A percentile compares a stretch with the other conserved stretches of the same genome.
Evolutionary conservation across 2,329 filamentous ascomycete genomes (phyloP).

Genomic region (Colletotrichum sp.): DNA sequence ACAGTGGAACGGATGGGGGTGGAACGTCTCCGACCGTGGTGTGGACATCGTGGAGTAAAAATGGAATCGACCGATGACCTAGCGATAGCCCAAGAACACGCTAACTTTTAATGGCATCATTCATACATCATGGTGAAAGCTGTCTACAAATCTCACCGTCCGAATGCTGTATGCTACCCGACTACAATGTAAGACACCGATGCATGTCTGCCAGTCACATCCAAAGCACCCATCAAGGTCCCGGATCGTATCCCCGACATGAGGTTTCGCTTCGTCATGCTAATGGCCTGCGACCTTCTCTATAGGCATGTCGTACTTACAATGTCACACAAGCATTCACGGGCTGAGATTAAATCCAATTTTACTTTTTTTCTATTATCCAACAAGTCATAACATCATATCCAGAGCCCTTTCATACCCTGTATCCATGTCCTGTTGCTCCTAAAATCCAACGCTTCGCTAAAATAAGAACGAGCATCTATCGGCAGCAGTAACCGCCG

Average conservation of each 20-base stretch:
- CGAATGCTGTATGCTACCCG: neutral
- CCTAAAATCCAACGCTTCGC: neutral
- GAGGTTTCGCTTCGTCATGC: neutral
- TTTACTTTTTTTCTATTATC: neutral
- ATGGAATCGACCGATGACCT: neutral
- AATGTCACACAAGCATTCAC: neutral
- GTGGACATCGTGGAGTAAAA: neutral
- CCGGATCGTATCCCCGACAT: neutral
- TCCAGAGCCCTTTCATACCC: neutral
- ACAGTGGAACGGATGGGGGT: neutral
- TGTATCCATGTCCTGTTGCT: neutral
- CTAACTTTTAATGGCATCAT: neutral
- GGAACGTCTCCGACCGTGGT: neutral
- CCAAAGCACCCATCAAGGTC: neutral
- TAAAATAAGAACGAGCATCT: constrained; percentile 18
- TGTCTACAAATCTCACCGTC: neutral
- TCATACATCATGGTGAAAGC: neutral
- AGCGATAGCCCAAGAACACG: neutral
- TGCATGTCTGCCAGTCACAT: neutral
- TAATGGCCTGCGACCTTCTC: neutral
- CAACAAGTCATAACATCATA: constrained; percentile 12
- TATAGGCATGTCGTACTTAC: neutral
- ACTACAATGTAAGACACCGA: neutral
- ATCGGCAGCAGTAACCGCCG: constrained; percentile 66
- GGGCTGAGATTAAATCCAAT: neutral